These are phyloP conservation scores for Tylopilus balloui DNA, from an alignment of 768 basidiomycete genomes.

Conservation along the genomic window DNA sequence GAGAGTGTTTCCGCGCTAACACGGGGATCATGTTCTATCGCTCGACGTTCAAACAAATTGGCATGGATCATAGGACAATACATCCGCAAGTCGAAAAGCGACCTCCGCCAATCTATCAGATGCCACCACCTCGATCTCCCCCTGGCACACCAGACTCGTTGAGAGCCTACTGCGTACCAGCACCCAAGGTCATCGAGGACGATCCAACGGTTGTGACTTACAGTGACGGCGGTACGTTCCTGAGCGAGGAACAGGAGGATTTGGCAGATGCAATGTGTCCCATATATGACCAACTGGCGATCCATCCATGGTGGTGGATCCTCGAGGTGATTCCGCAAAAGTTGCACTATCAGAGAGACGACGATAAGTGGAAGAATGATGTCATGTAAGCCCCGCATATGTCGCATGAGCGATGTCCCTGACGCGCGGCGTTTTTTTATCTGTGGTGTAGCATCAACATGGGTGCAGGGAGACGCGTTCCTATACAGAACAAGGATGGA, in stretches of 20 bases:
- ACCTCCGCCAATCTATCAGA: slow-evolving; percentile 36
- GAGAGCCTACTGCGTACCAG: slow-evolving; percentile 6
- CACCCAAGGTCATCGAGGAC: slow-evolving; percentile 14
- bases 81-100: slow-evolving; percentile 41
- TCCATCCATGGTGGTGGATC: slow-evolving; percentile 55
- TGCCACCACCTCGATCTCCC: slow-evolving; percentile 13
- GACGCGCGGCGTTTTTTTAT: not conserved
- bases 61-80: slow-evolving; percentile 46
- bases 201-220: slow-evolving; percentile 16
- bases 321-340: slow-evolving; percentile 50
- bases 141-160: slow-evolving; percentile 8
- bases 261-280: slow-evolving; percentile 50
- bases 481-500: slow-evolving; percentile 33
- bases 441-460: slow-evolving; percentile 33
- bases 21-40: slow-evolving; percentile 57
- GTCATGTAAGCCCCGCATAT: slow-evolving; percentile 17
- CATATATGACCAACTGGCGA: slow-evolving; percentile 52
- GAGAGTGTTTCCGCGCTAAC: slow-evolving; percentile 54
- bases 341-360: slow-evolving; percentile 25
- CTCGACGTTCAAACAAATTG: slow-evolving; percentile 38
- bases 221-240: slow-evolving; percentile 17
- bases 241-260: slow-evolving; percentile 61
- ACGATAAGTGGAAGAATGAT: slow-evolving; percentile 11
- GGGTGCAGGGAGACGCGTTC: slow-evolving; percentile 40
- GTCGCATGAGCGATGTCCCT: not conserved